These are phyloP conservation scores for Hanseniaspora jakobsenii DNA, from an alignment of 805 yeast species.

Conservation along the genomic window DNA sequence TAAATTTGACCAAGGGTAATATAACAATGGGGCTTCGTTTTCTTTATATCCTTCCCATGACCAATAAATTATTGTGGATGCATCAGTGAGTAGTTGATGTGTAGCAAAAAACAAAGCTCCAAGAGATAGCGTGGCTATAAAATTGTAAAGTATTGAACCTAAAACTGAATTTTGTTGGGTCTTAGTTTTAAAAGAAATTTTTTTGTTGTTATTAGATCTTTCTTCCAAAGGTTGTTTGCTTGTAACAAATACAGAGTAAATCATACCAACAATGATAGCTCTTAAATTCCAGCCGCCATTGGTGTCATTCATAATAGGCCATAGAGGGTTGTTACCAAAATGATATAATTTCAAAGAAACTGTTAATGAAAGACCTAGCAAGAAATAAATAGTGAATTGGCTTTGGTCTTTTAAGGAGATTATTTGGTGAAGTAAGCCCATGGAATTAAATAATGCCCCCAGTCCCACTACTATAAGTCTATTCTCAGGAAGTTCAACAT, in stretches of 20 bases:
- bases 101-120: constrained; percentile 65
- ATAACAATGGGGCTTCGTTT: constrained; percentile 81
- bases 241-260: constrained; percentile 49
- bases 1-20: constrained; percentile 41
- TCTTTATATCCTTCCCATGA: constrained; percentile 87
- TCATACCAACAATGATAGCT: constrained; percentile 52
- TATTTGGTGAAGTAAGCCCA: constrained; percentile 7
- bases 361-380: constrained; percentile 59
- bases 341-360: constrained; percentile 62
- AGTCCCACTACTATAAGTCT: constrained; percentile 64
- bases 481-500: constrained; percentile 52
- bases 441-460: constrained; percentile 32
- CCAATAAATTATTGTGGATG: constrained; percentile 83
- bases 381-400: constrained; percentile 23
- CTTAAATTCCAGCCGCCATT: constrained; percentile 78
- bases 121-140: constrained; percentile 43
- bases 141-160: constrained; percentile 16
- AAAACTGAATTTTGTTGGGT: neutral
- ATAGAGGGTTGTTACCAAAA: constrained; percentile 82
- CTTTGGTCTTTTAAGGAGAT: neutral
- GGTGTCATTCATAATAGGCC: constrained; percentile 82
- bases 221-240: constrained; percentile 25
- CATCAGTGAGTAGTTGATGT: constrained; percentile 66
- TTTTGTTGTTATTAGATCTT: neutral
- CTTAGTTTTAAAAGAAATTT: neutral